phyloP scores from a whole-genome alignment of 306 rosid genomes.

The Medicago ruthenica region DNA sequence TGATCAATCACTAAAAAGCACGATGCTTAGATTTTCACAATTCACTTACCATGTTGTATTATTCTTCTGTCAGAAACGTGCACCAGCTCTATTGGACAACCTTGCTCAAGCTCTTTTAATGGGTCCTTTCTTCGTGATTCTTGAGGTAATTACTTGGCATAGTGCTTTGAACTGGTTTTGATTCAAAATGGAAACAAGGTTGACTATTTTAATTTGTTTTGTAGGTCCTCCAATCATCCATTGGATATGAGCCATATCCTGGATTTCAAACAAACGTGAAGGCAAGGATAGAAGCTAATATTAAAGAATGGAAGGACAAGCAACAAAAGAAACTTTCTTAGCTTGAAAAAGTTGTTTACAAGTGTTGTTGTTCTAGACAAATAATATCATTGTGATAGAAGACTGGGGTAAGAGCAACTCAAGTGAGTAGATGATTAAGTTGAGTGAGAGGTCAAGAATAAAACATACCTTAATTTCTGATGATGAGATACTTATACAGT shows the following conservation, averaged over 20 bases:
- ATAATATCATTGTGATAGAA: too few species aligned
- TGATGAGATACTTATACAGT: too few species aligned
- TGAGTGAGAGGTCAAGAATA: too few species aligned
- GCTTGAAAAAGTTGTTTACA: not conserved
- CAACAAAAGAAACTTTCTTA: constrained; percentile 64
- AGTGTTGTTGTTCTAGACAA: not conserved
- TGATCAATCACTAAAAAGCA: constrained; percentile 8
- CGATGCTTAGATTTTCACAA: not conserved
- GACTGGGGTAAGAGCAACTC: too few species aligned
- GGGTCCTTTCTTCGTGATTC: constrained; percentile 84
- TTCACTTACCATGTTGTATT: not conserved
- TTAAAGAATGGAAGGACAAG: constrained; percentile 71
- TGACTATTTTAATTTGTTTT: constrained; percentile 19
- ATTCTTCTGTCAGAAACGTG: constrained; percentile 68
- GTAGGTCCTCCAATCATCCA: constrained; percentile 60
- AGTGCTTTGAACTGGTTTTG: too few species aligned
- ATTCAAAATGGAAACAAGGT: not conserved
- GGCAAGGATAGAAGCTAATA: constrained; percentile 59
- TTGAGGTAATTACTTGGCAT: constrained; percentile 59
- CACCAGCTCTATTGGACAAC: constrained; percentile 90
- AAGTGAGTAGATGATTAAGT: too few species aligned
- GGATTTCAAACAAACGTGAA: constrained; percentile 71
- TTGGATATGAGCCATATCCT: constrained; percentile 84
- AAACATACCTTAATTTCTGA: too few species aligned
- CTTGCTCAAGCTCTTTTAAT: constrained; percentile 82